Percentiles rank a stretch among this genome's conserved stretches.
These are phyloP conservation scores for Podaxis sp. DNA, from an alignment of 768 basidiomycete genomes.

Conservation along the genomic window DNA sequence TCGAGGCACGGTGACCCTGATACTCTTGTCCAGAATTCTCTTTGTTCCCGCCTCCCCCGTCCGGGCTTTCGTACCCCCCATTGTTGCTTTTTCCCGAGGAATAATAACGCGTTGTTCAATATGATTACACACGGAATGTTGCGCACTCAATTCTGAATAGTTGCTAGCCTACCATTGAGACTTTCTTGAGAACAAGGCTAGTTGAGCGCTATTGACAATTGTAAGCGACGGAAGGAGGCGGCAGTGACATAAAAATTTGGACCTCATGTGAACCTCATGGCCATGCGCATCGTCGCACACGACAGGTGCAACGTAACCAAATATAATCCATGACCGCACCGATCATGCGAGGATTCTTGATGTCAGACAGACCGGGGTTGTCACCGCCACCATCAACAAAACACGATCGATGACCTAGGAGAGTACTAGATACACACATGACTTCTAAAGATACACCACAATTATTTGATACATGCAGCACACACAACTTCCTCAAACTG, in stretches of 20 bases:
- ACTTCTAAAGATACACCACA: constrained; percentile 8
- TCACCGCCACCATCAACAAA: not conserved
- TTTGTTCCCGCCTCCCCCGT: constrained; percentile 9
- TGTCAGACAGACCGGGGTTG: not conserved
- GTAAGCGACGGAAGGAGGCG: not conserved
- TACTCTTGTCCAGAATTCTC: not conserved
- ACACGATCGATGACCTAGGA: not conserved
- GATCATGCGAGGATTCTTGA: constrained; percentile 7
- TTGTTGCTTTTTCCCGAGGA: not conserved
- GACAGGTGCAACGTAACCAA: not conserved
- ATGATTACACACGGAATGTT: not conserved
- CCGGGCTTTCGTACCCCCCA: not conserved
- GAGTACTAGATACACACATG: not conserved
- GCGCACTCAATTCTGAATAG: not conserved
- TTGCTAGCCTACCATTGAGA: not conserved
- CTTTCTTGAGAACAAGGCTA: not conserved
- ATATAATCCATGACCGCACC: not conserved
- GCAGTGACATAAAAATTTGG: not conserved
- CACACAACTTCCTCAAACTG: not conserved
- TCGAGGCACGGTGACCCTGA: constrained; percentile 42
- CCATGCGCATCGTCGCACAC: constrained; percentile 1
- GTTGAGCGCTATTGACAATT: not conserved
- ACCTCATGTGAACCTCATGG: constrained; percentile 14
- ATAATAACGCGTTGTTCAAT: not conserved
- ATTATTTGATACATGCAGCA: constrained; percentile 11